These are phyloP conservation scores for Citrus australasica DNA, from an alignment of 345 rosid species.

Conservation along the genomic window DNA sequence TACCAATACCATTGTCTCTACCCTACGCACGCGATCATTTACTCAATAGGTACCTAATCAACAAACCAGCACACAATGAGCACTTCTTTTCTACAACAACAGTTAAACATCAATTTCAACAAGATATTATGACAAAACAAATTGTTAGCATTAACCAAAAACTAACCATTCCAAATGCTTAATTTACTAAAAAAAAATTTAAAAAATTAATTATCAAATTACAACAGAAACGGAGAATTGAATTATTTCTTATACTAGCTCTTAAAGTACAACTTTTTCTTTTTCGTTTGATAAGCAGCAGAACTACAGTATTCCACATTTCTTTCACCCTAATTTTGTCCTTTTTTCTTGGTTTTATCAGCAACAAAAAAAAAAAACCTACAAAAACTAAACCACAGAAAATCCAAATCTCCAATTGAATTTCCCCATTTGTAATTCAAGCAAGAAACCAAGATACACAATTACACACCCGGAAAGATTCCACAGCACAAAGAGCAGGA, in stretches of 20 bases:
- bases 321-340: not conserved
- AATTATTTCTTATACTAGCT: not conserved
- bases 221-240: not conserved
- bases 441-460: not conserved
- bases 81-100: not conserved
- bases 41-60: slow-evolving; percentile 41
- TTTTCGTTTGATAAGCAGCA: not conserved
- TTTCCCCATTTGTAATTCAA: not conserved
- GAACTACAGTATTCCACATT: not conserved
- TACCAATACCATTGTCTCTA: slow-evolving; percentile 78
- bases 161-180: not conserved
- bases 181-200: not conserved
- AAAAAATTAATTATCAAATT: not conserved
- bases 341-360: not conserved
- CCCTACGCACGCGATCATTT: slow-evolving; percentile 56
- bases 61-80: slow-evolving; percentile 17
- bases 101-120: not conserved
- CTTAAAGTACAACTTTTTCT: not conserved
- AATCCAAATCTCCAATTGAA: not conserved
- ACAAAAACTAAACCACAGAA: not conserved
- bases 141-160: not conserved
- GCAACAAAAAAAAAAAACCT: not conserved
- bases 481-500: not conserved
- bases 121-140: not conserved
- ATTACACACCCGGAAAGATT: not conserved